These are phyloP conservation scores for Cystobasidium pallidum DNA, from an alignment of 1,284 basidiomycete genomes.

Conservation along the genomic window DNA sequence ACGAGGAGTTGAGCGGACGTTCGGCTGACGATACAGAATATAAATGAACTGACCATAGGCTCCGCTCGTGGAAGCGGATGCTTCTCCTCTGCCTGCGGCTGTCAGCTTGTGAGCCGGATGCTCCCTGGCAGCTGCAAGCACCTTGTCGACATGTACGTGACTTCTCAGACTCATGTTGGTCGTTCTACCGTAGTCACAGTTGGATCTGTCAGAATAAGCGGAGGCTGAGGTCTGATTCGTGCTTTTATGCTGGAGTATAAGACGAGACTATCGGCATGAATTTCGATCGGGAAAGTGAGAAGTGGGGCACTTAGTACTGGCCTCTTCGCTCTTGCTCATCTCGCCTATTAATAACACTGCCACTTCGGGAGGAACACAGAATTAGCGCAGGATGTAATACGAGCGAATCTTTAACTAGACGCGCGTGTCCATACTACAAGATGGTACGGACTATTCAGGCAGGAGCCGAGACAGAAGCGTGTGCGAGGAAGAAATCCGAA, in stretches of 20 bases:
- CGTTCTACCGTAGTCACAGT: not conserved
- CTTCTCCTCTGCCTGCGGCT: slow-evolving; percentile 11
- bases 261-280: no score
- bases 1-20: no score
- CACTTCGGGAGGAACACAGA: no score
- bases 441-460: not conserved
- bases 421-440: not conserved
- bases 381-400: not conserved
- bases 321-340: no score
- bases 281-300: slow-evolving; percentile 14
- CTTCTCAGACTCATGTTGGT: slow-evolving; percentile 28
- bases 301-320: not conserved
- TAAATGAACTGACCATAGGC: slow-evolving; percentile 13
- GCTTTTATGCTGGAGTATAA: no score
- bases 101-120: slow-evolving; percentile 22
- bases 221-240: no score
- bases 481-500: not conserved
- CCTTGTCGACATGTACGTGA: slow-evolving; percentile 28
- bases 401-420: not conserved
- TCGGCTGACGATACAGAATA: no score
- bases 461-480: not conserved
- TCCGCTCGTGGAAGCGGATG: slow-evolving; percentile 3
- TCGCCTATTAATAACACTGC: no score
- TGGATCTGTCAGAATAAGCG: no score
- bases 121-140: slow-evolving; percentile 24